A percentile compares a stretch with the other conserved stretches of the same genome.
Evolutionary conservation across 148 eudicot species (phyloP).

Genomic region (Chenopodium suecicum): DNA sequence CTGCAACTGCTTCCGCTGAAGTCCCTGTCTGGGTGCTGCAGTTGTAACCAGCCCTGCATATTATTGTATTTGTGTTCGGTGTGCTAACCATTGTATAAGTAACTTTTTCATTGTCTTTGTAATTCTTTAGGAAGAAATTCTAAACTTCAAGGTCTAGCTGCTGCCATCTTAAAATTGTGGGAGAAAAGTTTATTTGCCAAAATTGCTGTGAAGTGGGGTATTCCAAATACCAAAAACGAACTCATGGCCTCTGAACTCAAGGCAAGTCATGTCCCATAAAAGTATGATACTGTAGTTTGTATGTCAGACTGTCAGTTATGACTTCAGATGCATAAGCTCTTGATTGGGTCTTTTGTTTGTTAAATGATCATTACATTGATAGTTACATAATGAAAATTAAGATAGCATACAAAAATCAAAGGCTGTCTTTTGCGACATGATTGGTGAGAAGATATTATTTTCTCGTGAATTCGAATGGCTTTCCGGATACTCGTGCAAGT

Average conservation of each 20-base stretch:
- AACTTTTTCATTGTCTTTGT: neutral
- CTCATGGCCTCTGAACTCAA: slow-evolving; percentile 92
- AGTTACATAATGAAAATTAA: neutral
- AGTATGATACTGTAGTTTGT: neutral
- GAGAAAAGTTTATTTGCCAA: slow-evolving; percentile 81
- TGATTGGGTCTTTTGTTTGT: neutral
- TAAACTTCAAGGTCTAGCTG: slow-evolving; percentile 92
- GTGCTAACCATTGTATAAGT: neutral
- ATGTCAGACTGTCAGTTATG: neutral
- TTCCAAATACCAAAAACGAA: slow-evolving; percentile 74
- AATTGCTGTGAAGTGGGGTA: slow-evolving; percentile 89
- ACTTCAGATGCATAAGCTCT: neutral
- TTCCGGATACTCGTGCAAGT: neutral
- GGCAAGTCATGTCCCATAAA: slow-evolving; percentile 50
- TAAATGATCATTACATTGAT: slow-evolving; percentile 3
- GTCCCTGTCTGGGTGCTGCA: neutral
- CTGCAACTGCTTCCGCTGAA: neutral
- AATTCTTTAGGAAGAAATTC: slow-evolving; percentile 80
- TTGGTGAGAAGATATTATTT: neutral
- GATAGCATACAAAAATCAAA: neutral
- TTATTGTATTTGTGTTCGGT: neutral
- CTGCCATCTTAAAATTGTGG: slow-evolving; percentile 83
- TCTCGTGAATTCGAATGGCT: neutral
- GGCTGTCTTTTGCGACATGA: neutral
- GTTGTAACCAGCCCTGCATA: neutral